Base-by-base conservation (phyloP, 192 early-diverging fungal genomes). In the Linderina pennispora region DNA sequence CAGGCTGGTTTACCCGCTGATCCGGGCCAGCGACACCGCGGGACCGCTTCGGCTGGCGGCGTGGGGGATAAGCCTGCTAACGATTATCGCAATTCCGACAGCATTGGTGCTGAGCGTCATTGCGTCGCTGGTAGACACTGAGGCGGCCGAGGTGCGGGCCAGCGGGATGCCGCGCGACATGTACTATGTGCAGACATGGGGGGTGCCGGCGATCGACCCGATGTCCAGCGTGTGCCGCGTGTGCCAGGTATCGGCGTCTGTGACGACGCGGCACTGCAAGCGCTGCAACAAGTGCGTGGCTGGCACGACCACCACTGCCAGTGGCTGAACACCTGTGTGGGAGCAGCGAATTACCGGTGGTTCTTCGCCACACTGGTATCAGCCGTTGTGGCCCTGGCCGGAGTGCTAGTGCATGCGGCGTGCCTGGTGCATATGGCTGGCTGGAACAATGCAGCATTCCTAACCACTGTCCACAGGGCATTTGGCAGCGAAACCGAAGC, bases 271-370 rank as follows among this genome's bases (percentile, higher is more conserved):
- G 17, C 73, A 75, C 42, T 75, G 73, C 48, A 75, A 75, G 54
- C 56, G 65, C 13, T 75, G 73, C 58, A 68, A 68, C 50, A 68
- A 68, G 31, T 75, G 73, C 40, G 57, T 75, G 20, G 45, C 21
- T 2, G 58, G 58, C 0, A 17, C 50, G 56, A 66, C 35, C 63
- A 58, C 43, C 56, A 66, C 42, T 66, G 56, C 52, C 40, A 61
- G 14, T 60, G 51, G 49, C 65, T 75, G 28, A 65, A 61, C 23
- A 60, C 61, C 1, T 66, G 65, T 22, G 42, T 75, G 4, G 61
- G 50, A 15, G 23, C 11, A 0, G 37, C 51, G 26, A 59, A 63
- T 48, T 59, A 60, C 36, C n/a, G 40, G 10, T 58, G 34, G 17
- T 68, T 75, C 21, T 58, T 64, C 25, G 36, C 53, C 6, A 40